Base-by-base conservation (phyloP, 2,329 filamentous ascomycete genomes). In the Claviceps sp. region DNA sequence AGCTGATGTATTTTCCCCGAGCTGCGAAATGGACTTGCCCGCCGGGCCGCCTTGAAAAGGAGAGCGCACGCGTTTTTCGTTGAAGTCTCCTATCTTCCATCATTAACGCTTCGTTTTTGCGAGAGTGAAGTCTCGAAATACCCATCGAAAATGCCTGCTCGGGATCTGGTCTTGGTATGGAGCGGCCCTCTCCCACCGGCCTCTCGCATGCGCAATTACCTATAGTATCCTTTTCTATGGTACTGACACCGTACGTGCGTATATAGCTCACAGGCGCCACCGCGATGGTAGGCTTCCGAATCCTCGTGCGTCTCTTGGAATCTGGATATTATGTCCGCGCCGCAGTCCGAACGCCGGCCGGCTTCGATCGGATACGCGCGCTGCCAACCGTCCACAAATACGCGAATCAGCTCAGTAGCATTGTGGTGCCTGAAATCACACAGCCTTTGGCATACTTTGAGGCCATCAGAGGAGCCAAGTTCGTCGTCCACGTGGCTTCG, bases 381-480 rank as follows among this genome's bases (percentile, higher is more conserved):
- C 37, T 47, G 43, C 30, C 24, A 4, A 24, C 37, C 4, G 54
- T 63, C 41, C 43, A 50, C 13, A 37, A 42, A 18, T 43, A 59
- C 16, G 38, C 51, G 20, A 52, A 52, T 7, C 56, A 59, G 16
- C 57, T 64, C 2, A 58, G 57, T 6, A 62, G 59, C 52, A 54
- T 59, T 20, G 53, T 69, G 41, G 65, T 73, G 2, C 65, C 68
- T 2, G 66, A 72, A 48, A 64, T 72, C 22, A 59, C 62, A 0
- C 57, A 57, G 5, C 58, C 61, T 0, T 63, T 62, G 18, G 70
- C 70, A 3, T 73, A 69, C 50, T 65, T 72, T 34, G 61, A 69
- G 26, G 69, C 68, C n/a, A 62, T 70, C 51, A 59, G 66, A 45
- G 69, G 63, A 5, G 66, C 69, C 41, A 62, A 62, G n/a, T 68